phyloP scores from a whole-genome alignment of 2,329 filamentous ascomycete species.

The Phialophora macrospora region DNA sequence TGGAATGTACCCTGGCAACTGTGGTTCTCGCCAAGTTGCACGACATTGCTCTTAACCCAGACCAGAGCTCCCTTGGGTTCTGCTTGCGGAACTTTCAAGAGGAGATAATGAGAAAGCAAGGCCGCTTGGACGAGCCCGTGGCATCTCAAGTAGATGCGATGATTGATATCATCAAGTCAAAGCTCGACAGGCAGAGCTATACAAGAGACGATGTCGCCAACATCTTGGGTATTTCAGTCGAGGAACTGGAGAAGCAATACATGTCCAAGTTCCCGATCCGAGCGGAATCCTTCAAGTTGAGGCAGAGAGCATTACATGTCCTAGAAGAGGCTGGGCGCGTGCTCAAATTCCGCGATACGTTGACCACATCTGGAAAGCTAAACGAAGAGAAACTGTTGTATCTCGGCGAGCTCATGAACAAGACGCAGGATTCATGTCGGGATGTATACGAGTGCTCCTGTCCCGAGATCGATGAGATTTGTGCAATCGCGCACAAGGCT shows the following conservation, averaged over 20 bases:
- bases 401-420: conserved; percentile 84
- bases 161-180: conserved; percentile 69
- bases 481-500: conserved; percentile 73
- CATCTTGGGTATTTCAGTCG: conserved; percentile 69
- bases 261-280: conserved; percentile 88
- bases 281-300: conserved; percentile 83
- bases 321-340: conserved; percentile 88
- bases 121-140: conserved; percentile 55
- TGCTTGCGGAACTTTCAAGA: conserved; percentile 87
- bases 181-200: conserved; percentile 82
- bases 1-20: conserved; percentile 90
- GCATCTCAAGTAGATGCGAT: conserved; percentile 75
- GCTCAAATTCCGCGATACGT: conserved; percentile 76
- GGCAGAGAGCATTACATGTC: conserved; percentile 86
- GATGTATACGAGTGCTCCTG: conserved; percentile 91
- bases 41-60: conserved; percentile 69
- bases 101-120: conserved; percentile 68
- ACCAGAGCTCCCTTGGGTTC: conserved; percentile 80
- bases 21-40: conserved; percentile 66
- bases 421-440: conserved; percentile 84
- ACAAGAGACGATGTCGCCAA: conserved; percentile 81
- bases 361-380: conserved; percentile 58
- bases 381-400: conserved; percentile 70
- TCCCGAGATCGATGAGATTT: conserved; percentile 88
- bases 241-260: conserved; percentile 76